Conservation (phyloP, 345 rosid species). For the Citrus sp. region DNA sequence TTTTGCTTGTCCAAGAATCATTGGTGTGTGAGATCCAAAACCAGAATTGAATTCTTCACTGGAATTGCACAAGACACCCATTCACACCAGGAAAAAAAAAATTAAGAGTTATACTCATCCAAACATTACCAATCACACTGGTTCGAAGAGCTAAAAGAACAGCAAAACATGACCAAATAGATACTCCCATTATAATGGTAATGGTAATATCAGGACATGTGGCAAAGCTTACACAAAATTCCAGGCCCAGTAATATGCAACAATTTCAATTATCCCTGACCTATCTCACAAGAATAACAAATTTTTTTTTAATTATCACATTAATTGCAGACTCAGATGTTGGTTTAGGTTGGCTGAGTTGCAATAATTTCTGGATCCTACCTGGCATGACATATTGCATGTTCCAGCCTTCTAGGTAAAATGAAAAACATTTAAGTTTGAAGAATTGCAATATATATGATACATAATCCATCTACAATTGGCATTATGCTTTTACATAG, state of each 20-base stretch:
- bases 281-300: background rate
- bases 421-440: background rate
- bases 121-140: background rate
- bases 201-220: background rate
- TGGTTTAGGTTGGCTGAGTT: background rate
- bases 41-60: conserved; percentile 96
- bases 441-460: background rate
- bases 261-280: background rate
- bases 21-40: conserved; percentile 95
- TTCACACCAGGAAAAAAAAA: background rate
- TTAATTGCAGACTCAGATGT: background rate
- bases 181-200: background rate
- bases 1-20: conserved; percentile 91
- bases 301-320: background rate
- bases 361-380: background rate
- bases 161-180: conserved; percentile 1
- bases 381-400: background rate
- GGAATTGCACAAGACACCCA: conserved; percentile 27
- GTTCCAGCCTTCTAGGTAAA: background rate
- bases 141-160: background rate
- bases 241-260: background rate
- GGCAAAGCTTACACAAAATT: background rate
- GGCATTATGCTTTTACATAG: background rate
- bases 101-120: background rate
- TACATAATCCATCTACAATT: background rate